phyloP scores from a whole-genome alignment of 2,329 filamentous ascomycete genomes.

The Xylariaceae sp. region DNA sequence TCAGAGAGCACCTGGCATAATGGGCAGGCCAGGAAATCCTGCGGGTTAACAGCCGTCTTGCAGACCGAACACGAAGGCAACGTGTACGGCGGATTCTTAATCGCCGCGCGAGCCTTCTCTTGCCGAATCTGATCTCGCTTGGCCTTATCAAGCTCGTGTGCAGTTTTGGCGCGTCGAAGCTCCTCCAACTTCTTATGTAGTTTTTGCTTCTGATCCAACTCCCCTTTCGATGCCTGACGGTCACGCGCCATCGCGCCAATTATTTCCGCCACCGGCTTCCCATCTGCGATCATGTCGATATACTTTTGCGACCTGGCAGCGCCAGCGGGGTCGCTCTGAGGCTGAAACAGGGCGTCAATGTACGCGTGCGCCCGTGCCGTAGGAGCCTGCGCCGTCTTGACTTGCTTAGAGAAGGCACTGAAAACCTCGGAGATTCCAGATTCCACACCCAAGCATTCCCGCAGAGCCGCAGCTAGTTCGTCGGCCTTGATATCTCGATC shows the following conservation, averaged over 20 bases:
- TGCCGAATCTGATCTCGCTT: constrained; percentile 34
- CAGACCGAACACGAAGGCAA: constrained; percentile 40
- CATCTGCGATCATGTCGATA: constrained; percentile 35
- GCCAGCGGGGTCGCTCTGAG: constrained; percentile 32
- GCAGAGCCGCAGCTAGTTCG: constrained; percentile 28
- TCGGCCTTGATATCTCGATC: constrained; percentile 26
- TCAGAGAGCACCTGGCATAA: constrained; percentile 41
- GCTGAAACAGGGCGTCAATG: constrained; percentile 39
- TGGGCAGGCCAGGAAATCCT: constrained; percentile 39
- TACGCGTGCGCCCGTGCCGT: constrained; percentile 37
- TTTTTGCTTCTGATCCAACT: constrained; percentile 36
- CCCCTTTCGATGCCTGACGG: constrained; percentile 26
- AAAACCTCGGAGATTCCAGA: constrained; percentile 27
- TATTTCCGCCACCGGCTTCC: constrained; percentile 29
- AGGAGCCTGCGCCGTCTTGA: constrained; percentile 31
- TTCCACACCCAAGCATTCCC: constrained; percentile 23
- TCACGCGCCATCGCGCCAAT: constrained; percentile 32
- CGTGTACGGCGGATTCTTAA: constrained; percentile 30
- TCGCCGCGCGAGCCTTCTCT: constrained; percentile 38
- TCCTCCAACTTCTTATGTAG: constrained; percentile 40
- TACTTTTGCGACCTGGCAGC: constrained; percentile 34
- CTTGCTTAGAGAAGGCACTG: constrained; percentile 30
- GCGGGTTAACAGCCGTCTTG: constrained; percentile 30
- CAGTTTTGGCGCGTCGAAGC: constrained; percentile 43
- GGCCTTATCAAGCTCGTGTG: constrained; percentile 32